A percentile compares a stretch with the other conserved stretches of the same genome.
These are phyloP conservation scores for Saturnispora sanitii DNA, from an alignment of 805 yeast genomes.

Conservation along the genomic window DNA sequence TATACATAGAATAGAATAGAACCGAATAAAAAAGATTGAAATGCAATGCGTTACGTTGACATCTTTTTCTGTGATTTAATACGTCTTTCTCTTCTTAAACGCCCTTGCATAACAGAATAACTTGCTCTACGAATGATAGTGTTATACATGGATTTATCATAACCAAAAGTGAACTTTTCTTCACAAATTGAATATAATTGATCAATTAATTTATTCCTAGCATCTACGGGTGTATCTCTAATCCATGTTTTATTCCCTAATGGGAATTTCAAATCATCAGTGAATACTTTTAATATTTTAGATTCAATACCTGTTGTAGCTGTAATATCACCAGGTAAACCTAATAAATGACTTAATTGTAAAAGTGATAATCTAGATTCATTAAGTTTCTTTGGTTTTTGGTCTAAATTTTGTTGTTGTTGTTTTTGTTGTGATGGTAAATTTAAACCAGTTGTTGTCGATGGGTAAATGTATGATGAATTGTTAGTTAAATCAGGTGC, in stretches of 20 bases:
- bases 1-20: no score
- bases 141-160: constrained; percentile 48
- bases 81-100: constrained; percentile 60
- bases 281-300: constrained; percentile 42
- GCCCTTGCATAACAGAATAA: constrained; percentile 69
- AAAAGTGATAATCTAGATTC: constrained; percentile 51
- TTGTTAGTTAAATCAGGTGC: no score
- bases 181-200: constrained; percentile 40
- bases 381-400: constrained; percentile 20
- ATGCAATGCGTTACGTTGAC: no score
- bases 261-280: constrained; percentile 53
- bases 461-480: no score
- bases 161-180: constrained; percentile 39
- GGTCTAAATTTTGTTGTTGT: no score
- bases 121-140: constrained; percentile 73
- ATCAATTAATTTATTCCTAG: constrained; percentile 40
- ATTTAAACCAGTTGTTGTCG: no score
- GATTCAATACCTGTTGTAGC: constrained; percentile 50
- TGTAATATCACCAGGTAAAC: constrained; percentile 36
- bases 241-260: constrained; percentile 80
- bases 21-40: no score
- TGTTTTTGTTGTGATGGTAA: no score
- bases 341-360: constrained; percentile 44
- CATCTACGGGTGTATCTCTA: constrained; percentile 54
- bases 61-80: no score